Evolutionary conservation across 495 filamentous ascomycete species (phyloP).

Genomic region (Rostrohypoxylon terebratum): DNA sequence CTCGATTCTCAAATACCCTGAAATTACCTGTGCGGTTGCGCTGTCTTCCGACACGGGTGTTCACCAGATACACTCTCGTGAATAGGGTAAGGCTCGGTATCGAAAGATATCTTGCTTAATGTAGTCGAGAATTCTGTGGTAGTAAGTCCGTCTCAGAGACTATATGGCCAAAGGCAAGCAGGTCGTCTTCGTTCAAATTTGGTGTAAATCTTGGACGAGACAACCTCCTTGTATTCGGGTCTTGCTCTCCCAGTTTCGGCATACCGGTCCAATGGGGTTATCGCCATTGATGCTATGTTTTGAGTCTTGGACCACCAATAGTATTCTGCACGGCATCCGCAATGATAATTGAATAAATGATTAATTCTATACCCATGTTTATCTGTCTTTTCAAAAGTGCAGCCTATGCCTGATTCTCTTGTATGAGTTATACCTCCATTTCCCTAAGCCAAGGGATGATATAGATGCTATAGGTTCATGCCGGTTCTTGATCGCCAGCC

Average conservation of each 20-base stretch:
- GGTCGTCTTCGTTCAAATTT: not conserved
- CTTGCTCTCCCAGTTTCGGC: not conserved
- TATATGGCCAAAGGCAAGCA: no score
- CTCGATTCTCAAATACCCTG: conserved; percentile 2
- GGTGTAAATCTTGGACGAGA: conserved; percentile 2
- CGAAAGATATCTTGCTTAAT: conserved; percentile 9
- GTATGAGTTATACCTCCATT: not conserved
- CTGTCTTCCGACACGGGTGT: not conserved
- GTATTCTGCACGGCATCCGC: not conserved
- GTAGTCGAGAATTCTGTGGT: not conserved
- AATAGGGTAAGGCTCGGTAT: conserved; percentile 13
- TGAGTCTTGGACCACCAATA: not conserved
- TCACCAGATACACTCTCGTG: conserved; percentile 6
- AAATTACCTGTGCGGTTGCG: not conserved
- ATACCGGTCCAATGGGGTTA: not conserved
- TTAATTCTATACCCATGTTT: not conserved
- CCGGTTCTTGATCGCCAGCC: not conserved
- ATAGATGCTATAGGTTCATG: not conserved
- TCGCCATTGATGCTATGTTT: conserved; percentile 1
- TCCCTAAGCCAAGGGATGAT: not conserved
- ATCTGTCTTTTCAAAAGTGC: not conserved
- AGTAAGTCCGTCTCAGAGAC: not conserved
- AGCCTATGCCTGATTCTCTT: not conserved
- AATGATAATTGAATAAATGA: conserved; percentile 23
- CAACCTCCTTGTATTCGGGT: not conserved